Percentiles rank a stretch among this genome's conserved stretches.
Conservation (phyloP, 495 filamentous ascomycete species). For the Penicillium angulare region DNA sequence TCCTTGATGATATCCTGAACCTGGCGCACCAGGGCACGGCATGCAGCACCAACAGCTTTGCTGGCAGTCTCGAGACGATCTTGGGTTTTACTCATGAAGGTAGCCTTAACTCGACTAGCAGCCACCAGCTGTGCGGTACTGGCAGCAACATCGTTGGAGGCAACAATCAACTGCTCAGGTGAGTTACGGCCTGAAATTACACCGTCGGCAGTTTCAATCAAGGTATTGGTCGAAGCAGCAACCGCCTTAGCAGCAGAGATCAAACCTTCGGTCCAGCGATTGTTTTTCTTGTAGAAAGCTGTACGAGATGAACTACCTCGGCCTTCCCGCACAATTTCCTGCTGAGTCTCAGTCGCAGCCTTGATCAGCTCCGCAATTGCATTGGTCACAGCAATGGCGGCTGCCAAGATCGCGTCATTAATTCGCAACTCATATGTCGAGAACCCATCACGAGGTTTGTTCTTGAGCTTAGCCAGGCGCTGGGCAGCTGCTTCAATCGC, state of each 20-base stretch:
- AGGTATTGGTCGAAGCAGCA: slow-evolving; percentile 82
- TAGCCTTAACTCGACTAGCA: slow-evolving; percentile 92
- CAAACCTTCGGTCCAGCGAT: slow-evolving; percentile 94
- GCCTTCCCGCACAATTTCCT: slow-evolving; percentile 96
- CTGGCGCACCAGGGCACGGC: slow-evolving; percentile 82
- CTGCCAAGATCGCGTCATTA: slow-evolving; percentile 90
- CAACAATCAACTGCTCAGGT: slow-evolving; percentile 95
- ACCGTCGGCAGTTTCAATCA: slow-evolving; percentile 97
- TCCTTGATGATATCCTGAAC: slow-evolving; percentile 92
- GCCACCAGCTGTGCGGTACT: slow-evolving; percentile 96
- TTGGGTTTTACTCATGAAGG: slow-evolving; percentile 95
- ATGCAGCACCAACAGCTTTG: slow-evolving; percentile 89
- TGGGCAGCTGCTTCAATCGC: slow-evolving; percentile 91
- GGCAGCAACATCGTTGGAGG: slow-evolving; percentile 93
- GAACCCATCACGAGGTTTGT: slow-evolving; percentile 90
- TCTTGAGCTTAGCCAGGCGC: slow-evolving; percentile 83
- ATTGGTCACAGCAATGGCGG: slow-evolving; percentile 92
- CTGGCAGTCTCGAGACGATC: slow-evolving; percentile 86
- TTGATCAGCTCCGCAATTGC: slow-evolving; percentile 96
- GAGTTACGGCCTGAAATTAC: slow-evolving; percentile 89
- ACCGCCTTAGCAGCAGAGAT: slow-evolving; percentile 97
- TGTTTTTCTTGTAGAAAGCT: slow-evolving; percentile 99
- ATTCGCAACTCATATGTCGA: slow-evolving; percentile 96
- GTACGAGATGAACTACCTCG: slow-evolving; percentile 82
- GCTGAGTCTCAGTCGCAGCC: slow-evolving; percentile 88